Percentiles rank a stretch among this genome's conserved stretches.
phyloP scores from a whole-genome alignment of 2,329 filamentous ascomycete genomes.

The Elsinoe necatrix region DNA sequence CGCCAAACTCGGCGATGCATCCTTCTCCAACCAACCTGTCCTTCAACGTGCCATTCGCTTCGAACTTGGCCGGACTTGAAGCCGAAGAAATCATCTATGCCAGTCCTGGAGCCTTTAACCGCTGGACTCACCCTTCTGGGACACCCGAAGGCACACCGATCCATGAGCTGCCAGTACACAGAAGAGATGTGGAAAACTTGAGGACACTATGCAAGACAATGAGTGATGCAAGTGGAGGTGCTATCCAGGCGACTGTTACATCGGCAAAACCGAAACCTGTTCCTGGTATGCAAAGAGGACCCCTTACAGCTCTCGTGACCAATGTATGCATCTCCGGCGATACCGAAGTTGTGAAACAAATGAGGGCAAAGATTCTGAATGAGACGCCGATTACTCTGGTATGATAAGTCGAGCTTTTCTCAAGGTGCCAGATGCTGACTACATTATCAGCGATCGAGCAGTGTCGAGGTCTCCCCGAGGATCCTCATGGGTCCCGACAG shows the following conservation, averaged over 20 bases:
- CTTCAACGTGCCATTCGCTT: conserved; percentile 95
- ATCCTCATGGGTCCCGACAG: conserved; percentile 65
- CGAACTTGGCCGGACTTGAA: conserved; percentile 83
- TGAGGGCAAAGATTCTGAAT: conserved; percentile 80
- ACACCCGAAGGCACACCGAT: conserved; percentile 69
- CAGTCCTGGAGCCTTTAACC: conserved; percentile 73
- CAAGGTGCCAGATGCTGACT: conserved; percentile 23
- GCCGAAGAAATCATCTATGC: conserved; percentile 92
- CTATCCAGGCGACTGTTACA: conserved; percentile 74
- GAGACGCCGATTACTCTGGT: conserved; percentile 89
- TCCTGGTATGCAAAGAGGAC: conserved; percentile 43
- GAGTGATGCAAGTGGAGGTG: conserved; percentile 52
- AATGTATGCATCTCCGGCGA: conserved; percentile 88
- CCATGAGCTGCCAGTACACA: conserved; percentile 85
- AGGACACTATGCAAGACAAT: conserved; percentile 74
- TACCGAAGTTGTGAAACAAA: conserved; percentile 79
- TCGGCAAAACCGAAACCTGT: conserved; percentile 65
- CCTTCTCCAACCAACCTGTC: conserved; percentile 81
- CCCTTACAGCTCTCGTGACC: conserved; percentile 49
- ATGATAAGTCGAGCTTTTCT: conserved; percentile 35
- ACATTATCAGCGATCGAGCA: conserved; percentile 67
- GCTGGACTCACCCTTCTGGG: conserved; percentile 80
- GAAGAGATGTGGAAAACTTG: conserved; percentile 73
- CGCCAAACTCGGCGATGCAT: conserved; percentile 53
- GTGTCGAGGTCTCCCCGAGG: conserved; percentile 85